These are phyloP conservation scores for Mycena pura DNA, from an alignment of 768 basidiomycete genomes.

Conservation along the genomic window DNA sequence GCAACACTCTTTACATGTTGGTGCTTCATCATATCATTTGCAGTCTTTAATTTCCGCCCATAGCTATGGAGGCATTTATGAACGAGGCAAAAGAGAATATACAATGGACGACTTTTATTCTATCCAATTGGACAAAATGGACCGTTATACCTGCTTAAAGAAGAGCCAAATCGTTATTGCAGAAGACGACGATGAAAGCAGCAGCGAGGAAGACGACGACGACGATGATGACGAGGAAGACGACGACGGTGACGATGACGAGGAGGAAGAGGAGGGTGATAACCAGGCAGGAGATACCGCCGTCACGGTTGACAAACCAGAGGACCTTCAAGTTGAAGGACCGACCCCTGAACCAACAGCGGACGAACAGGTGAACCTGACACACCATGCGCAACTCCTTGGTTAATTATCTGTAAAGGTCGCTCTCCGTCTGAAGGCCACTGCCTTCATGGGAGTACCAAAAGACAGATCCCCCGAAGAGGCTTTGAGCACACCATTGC, in stretches of 20 bases:
- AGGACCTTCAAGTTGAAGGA: constrained; percentile 38
- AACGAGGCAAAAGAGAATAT: constrained; percentile 82
- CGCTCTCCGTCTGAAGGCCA: constrained; percentile 43
- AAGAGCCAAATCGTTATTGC: constrained; percentile 66
- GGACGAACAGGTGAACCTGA: constrained; percentile 22
- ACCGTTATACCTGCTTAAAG: constrained; percentile 77
- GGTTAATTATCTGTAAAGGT: constrained; percentile 32
- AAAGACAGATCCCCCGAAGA: constrained; percentile 75
- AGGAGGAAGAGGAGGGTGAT: constrained; percentile 50
- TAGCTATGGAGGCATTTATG: constrained; percentile 90
- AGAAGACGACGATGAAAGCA: constrained; percentile 66
- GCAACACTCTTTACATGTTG: constrained; percentile 87
- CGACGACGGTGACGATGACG: constrained; percentile 53
- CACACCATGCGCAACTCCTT: background rate
- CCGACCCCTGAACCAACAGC: constrained; percentile 31
- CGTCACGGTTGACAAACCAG: constrained; percentile 28
- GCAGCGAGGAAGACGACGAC: constrained; percentile 65
- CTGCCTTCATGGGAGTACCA: constrained; percentile 64
- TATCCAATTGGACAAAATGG: constrained; percentile 85
- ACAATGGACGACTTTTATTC: constrained; percentile 90
- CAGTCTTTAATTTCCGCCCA: background rate
- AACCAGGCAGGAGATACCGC: constrained; percentile 32
- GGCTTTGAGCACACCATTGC: constrained; percentile 76
- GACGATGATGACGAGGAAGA: constrained; percentile 65
- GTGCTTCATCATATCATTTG: constrained; percentile 32